Base-by-base conservation (phyloP, 2,329 filamentous ascomycete species). In the Escovopsis weberi region DNA sequence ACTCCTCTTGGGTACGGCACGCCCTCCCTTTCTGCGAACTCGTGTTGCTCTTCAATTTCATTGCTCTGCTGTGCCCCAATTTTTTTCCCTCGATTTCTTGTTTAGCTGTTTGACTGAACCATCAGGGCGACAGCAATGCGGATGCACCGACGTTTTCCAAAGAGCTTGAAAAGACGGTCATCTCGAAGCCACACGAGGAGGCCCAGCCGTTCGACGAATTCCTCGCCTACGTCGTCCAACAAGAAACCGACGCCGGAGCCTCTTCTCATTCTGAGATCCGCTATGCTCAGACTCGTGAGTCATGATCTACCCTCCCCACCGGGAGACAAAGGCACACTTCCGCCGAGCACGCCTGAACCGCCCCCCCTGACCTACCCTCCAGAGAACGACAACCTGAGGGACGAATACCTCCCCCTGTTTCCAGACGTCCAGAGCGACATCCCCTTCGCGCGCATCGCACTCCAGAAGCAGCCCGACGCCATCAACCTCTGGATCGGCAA, bases 401-500 rank as follows among this genome's bases (percentile, higher is more conserved):
- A 78, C 45, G 85, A 91, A 59, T 91, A 88, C 56, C 48, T 63
- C 0, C 52, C 66, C 1, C 69, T 91, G 2, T 77, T 79, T 54
- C 53, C 64, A 1, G 72, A 84, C 50, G 74, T 85, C 0, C 79
- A 77, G 10, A 59, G 59, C 3, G 70, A 73, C 43, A 77, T 89
- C 38, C 71, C 80, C 1, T 91, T 83, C 57, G 84, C 83, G 0
- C 73, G 79, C 26, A 78, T 85, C 47, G 83, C 83, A 0, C 72
- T 89, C 0, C 65, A 72, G 34, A 67, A 70, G 39, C 54, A 63
- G 0, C 81, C 84, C 0, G 85, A 91, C 48, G 85, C 85, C 12
- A 73, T 86, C 47, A 91, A 91, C 55, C 69, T 91, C 53, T 89
- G 85, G 85, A 77, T 91, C 40, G 85, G 85, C 42, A 83, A 85